Conservation (phyloP, 148 eudicot genomes). For the Chenopodium berlandieri region DNA sequence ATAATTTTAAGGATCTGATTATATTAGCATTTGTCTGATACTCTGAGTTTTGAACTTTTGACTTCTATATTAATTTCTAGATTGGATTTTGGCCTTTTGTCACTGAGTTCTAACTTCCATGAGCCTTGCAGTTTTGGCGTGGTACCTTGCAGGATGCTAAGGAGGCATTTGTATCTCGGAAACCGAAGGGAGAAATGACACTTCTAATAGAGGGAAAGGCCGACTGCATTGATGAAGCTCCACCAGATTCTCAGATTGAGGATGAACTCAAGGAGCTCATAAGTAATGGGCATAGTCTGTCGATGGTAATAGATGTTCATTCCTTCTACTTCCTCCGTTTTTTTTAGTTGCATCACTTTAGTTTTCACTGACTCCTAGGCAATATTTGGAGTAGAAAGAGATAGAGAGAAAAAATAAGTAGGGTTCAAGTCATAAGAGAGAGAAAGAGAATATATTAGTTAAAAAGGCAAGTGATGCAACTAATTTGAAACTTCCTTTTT, state of each 20-base stretch:
- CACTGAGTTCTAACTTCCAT: neutral
- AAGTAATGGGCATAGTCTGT: conserved; percentile 77
- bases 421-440: too few species aligned
- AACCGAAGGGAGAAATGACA: conserved; percentile 94
- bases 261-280: conserved; percentile 62
- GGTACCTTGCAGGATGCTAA: conserved; percentile 79
- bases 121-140: conserved; percentile 77
- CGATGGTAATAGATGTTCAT: conserved; percentile 47
- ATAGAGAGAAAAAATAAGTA: too few species aligned
- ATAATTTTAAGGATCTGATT: neutral
- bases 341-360: too few species aligned
- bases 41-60: neutral
- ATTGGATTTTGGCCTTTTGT: neutral
- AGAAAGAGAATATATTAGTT: too few species aligned
- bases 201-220: conserved; percentile 75
- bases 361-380: too few species aligned
- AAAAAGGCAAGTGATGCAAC: too few species aligned
- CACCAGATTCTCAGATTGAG: conserved; percentile 72
- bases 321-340: neutral
- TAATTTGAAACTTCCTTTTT: too few species aligned
- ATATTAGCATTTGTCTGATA: neutral
- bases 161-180: conserved; percentile 54
- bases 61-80: neutral
- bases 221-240: conserved; percentile 41
- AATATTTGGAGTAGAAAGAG: too few species aligned